These are phyloP conservation scores for Chlorella variabilis DNA, from an alignment of 163 green algal genomes.

Conservation along the genomic window DNA sequence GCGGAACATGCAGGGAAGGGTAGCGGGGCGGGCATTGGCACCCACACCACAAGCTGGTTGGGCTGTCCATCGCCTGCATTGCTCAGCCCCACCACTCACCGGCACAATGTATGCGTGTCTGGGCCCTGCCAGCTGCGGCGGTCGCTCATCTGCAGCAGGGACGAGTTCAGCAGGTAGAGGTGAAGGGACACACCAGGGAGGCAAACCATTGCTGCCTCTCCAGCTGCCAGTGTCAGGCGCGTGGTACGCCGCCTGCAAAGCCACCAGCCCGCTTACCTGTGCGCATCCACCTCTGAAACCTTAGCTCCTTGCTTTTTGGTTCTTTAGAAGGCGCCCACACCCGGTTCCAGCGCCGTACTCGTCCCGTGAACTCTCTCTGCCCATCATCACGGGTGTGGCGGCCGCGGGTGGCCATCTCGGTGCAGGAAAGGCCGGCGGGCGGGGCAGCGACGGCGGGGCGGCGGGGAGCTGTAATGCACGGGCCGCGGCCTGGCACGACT, in stretches of 20 bases:
- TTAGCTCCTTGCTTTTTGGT: constrained; percentile 29
- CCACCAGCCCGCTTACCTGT: not conserved
- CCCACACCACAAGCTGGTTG: too few relatives aligned
- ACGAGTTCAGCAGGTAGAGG: not conserved
- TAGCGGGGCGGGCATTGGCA: too few relatives aligned
- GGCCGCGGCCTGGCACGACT: too few relatives aligned
- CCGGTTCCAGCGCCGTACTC: constrained; percentile 5
- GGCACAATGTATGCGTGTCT: constrained; percentile 10
- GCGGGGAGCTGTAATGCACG: too few relatives aligned
- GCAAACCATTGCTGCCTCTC: not conserved
- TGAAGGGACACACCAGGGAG: not conserved
- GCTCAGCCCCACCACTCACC: not conserved
- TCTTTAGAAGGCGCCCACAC: constrained; percentile 19
- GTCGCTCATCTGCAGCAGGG: constrained; percentile 19
- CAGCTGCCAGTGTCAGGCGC: too few relatives aligned
- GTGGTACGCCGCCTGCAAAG: too few relatives aligned
- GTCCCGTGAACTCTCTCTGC: constrained; percentile 6
- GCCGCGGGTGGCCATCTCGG: constrained; percentile 25
- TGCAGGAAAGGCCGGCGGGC: too few relatives aligned
- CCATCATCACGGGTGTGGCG: constrained; percentile 13
- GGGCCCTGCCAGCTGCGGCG: constrained; percentile 26
- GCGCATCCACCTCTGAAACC: constrained; percentile 24
- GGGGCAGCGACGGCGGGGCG: too few relatives aligned
- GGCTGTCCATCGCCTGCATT: too few relatives aligned
- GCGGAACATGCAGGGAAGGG: not conserved